Evolutionary conservation across 768 basidiomycete species (phyloP), one percentile per base, ranked within the genome.

Genomic region (Boletus barrowsii): DNA sequence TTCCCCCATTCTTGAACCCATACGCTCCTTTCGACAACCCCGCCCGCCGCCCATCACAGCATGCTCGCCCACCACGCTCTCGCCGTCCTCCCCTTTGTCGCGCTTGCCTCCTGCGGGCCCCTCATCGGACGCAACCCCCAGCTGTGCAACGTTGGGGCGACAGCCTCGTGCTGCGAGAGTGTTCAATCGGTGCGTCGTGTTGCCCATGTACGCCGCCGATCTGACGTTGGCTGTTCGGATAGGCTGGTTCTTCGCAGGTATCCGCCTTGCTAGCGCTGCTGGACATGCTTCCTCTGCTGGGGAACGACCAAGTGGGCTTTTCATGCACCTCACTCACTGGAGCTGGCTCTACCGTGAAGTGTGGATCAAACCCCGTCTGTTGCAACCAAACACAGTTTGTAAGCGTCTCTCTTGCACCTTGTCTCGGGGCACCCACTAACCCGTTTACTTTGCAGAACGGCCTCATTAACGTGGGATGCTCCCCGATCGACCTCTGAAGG

Each of bases 401-500:
- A 26, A 26, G 64, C 39, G 15, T 51, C 35, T 18, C 15, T 6
- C 10, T 22, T 18, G 9, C 4, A 10, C 22, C 2, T 29, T 8
- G 13, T 29, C 30, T 17, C 10, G 20, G 5, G 1, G 5, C 5
- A 29, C 8, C 5, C 9, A 9, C 24, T 10, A n/a, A 42, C 33
- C 4, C n/a, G 22, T 15, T 29, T 3, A 1, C 20, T 18, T 41
- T 40, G 42, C 36, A 70, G 59, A 43, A 48, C 6, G 68, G 68
- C 45, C 26, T 70, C 43, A 41, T 70, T 30, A 69, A 69, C 43
- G 26, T 69, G 44, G 62, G 62, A 47, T 69, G 68, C 40, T 55
- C 45, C 22, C 58, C 68, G 10, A 13, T 61, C 11, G 20, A 30
- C 7, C n/a, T 54, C 13, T 55, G 41, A 45, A 32, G 56, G 50